Percentiles rank a stretch among this genome's conserved stretches.
Conservation (phyloP, 1,284 basidiomycete species). For the Cutaneotrichosporon dermatis region DNA sequence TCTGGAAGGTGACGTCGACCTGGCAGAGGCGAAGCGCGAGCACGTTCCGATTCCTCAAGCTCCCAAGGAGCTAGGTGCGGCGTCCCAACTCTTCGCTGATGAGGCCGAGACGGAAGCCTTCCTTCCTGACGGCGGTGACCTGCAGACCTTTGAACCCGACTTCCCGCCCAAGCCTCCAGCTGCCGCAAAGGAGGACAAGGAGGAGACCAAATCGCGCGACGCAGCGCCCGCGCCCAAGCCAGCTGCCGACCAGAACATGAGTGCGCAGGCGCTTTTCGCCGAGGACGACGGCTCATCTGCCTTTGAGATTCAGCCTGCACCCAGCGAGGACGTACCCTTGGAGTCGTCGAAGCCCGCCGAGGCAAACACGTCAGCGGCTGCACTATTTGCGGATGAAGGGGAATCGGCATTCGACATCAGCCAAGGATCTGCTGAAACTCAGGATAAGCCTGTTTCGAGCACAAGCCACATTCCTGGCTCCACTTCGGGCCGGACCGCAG, state of each 20-base stretch:
- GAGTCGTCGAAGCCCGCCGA: background rate
- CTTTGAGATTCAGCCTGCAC: conserved; percentile 4
- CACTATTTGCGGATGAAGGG: conserved; percentile 19
- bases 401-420: conserved; percentile 15
- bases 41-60: background rate
- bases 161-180: background rate
- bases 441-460: background rate
- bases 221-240: too few relatives aligned
- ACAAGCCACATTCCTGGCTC: conserved; percentile 3
- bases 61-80: background rate
- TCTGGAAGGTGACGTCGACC: background rate
- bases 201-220: too few relatives aligned
- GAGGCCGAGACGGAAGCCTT: conserved; percentile 10
- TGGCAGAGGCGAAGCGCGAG: background rate
- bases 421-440: background rate
- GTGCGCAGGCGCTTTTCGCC: conserved; percentile 1
- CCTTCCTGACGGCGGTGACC: background rate
- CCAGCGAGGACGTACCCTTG: background rate
- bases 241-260: background rate
- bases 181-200: background rate
- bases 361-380: conserved; percentile 6
- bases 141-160: background rate
- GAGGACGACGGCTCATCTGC: background rate
- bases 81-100: conserved; percentile 10
- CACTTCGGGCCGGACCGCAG: conserved; percentile 1